Percentiles rank a stretch among this genome's conserved stretches.
Conservation (phyloP, 75 land plant species). For the Picea glauca region DNA sequence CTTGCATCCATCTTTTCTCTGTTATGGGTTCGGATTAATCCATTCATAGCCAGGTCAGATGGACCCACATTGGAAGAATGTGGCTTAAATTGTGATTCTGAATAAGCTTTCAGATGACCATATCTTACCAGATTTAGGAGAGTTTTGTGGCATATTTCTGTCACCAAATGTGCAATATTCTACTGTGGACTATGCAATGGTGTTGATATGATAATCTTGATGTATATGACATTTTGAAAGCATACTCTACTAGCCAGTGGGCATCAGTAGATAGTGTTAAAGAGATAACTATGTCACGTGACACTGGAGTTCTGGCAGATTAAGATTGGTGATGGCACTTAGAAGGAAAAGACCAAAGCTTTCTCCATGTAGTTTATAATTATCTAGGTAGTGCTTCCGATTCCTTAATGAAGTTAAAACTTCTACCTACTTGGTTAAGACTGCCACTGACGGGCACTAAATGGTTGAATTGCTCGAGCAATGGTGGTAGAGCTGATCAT, state of each 20-base stretch:
- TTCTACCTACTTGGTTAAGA: conserved; percentile 6
- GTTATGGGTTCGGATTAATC: conserved; percentile 59
- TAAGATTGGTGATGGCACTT: conserved; percentile 1
- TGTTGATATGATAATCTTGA: background rate
- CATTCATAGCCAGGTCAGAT: conserved; percentile 40
- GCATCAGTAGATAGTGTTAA: background rate
- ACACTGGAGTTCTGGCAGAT: background rate
- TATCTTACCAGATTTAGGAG: background rate
- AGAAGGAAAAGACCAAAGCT: background rate
- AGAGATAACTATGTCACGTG: background rate
- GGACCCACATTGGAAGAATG: conserved; percentile 70
- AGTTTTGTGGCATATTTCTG: conserved; percentile 1
- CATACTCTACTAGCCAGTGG: background rate
- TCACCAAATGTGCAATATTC: background rate
- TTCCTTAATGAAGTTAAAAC: background rate
- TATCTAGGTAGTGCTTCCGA: background rate
- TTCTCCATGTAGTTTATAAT: conserved; percentile 1
- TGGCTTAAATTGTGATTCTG: conserved; percentile 72
- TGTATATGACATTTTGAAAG: conserved; percentile 2
- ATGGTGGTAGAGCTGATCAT: conserved; percentile 4
- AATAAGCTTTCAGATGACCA: conserved; percentile 15
- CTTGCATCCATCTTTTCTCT: conserved; percentile 68
- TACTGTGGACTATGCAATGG: no score
- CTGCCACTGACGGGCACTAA: background rate
- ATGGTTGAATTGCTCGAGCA: conserved; percentile 3